Base-by-base conservation (phyloP, 2,329 filamentous ascomycete species). In the Biscogniauxia sp. region DNA sequence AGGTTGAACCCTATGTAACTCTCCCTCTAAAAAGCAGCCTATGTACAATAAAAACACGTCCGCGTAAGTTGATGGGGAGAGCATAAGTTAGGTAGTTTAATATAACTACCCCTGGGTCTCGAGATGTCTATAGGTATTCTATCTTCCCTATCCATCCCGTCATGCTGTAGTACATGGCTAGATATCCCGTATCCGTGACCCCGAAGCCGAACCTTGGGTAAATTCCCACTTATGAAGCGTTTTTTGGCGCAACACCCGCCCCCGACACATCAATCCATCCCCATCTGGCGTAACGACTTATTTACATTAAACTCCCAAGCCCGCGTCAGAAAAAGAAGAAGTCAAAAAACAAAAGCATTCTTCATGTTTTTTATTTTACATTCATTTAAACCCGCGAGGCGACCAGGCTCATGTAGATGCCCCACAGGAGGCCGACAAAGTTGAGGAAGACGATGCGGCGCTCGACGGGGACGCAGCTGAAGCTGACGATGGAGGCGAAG, bases 361-460 rank as follows among this genome's bases (percentile, higher is more conserved):
- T 32, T 13, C 9, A 3, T 32, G 23, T 23, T 5, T 23, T 23
- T 23, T 23, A 3, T 5, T 23, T 23, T 23, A 23, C 23, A 3
- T 17, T 41, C 15, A 5, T 45, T 45, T 62, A 80, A 28, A 80
- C 78, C 37, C 74, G 69, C 5, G 76, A 75, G 20, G 79, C 80
- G 8, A 82, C 76, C 32, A 82, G 66, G 60, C 79, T 81, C 78
- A 82, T 79, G 68, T 82, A 83, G 32, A 82, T 78, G 8, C 81
- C 81, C 80, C 80, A 83, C 5, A 82, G 63, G 20, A 83, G 68
- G 1, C 80, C 80, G 19, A 82, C 69, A 57, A 81, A 78, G 62
- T 78, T 81, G 54, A 82, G 72, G 66, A 82, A 83, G 41, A 82
- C 77, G 58, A 83, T 78, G 41, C 80, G 74, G 52, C 75, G 74